These are phyloP conservation scores for Naegleria gruberi DNA, from an alignment of 208 protist genomes.

Conservation along the genomic window DNA sequence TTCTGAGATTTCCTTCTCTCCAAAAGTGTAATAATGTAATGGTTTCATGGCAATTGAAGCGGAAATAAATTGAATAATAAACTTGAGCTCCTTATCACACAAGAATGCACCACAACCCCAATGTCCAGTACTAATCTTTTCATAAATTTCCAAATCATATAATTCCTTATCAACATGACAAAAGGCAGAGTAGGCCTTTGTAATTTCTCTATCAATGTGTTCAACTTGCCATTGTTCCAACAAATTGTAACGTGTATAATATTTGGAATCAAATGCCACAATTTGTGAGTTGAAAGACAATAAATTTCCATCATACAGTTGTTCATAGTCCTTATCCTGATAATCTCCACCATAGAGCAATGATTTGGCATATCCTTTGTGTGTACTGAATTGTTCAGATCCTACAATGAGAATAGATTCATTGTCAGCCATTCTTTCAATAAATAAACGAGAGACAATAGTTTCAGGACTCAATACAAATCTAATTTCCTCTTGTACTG, in stretches of 20 bases:
- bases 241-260: background rate
- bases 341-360: background rate
- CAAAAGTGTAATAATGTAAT: background rate
- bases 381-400: background rate
- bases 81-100: conserved; percentile 65
- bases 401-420: conserved; percentile 17
- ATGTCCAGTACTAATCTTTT: conserved; percentile 61
- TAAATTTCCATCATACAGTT: background rate
- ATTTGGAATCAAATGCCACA: background rate
- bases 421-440: background rate
- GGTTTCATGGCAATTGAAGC: conserved; percentile 39
- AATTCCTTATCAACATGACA: conserved; percentile 12
- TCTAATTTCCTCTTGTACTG: conserved; percentile 32
- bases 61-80: conserved; percentile 70
- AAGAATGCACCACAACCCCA: conserved; percentile 78
- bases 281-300: background rate
- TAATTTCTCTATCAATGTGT: conserved; percentile 54
- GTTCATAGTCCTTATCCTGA: background rate
- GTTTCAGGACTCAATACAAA: conserved; percentile 4
- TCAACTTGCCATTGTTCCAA: conserved; percentile 45
- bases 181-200: conserved; percentile 68
- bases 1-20: background rate
- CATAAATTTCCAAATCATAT: background rate
- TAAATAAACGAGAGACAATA: conserved; percentile 19
- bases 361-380: conserved; percentile 5